phyloP scores from a whole-genome alignment of 2,329 filamentous ascomycete genomes.

The Arthrobotrys megalospora region DNA sequence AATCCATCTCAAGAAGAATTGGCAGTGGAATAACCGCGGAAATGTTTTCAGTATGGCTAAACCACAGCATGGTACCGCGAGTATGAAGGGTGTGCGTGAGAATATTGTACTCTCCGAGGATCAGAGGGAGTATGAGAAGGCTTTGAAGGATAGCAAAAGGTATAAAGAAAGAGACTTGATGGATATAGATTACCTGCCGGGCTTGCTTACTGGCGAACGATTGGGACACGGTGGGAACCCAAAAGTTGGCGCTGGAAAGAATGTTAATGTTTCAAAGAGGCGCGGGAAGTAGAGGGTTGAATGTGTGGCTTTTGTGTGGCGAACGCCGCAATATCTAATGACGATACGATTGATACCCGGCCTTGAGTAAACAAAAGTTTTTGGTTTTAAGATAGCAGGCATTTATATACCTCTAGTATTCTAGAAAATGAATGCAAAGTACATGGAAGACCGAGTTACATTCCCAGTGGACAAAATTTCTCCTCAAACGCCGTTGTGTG shows the following conservation, averaged over 20 bases:
- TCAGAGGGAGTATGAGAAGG: slow-evolving; percentile 88
- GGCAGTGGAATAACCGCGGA: slow-evolving; percentile 94
- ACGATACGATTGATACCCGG: slow-evolving; percentile 32
- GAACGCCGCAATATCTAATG: slow-evolving; percentile 13
- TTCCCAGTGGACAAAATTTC: slow-evolving; percentile 1
- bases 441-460: neutral
- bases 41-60: slow-evolving; percentile 95
- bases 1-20: slow-evolving; percentile 91
- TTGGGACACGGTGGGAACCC: slow-evolving; percentile 76
- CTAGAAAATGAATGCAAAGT: neutral
- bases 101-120: slow-evolving; percentile 91
- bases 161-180: slow-evolving; percentile 84
- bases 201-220: slow-evolving; percentile 83
- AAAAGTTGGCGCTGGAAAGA: slow-evolving; percentile 82
- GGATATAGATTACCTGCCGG: slow-evolving; percentile 93
- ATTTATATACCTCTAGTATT: slow-evolving; percentile 2
- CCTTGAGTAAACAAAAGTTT: slow-evolving; percentile 13
- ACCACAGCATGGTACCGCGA: slow-evolving; percentile 83
- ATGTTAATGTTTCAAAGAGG: slow-evolving; percentile 84
- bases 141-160: slow-evolving; percentile 75
- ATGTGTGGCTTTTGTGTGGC: slow-evolving; percentile 7
- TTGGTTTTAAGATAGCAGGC: neutral
- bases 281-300: slow-evolving; percentile 66
- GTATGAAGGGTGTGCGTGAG: slow-evolving; percentile 89
- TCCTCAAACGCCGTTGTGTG: slow-evolving; percentile 36